Percentiles rank a stretch among this genome's conserved stretches.
Evolutionary conservation across 139 green algal genomes (phyloP).

Genomic region (Volvox africanus): DNA sequence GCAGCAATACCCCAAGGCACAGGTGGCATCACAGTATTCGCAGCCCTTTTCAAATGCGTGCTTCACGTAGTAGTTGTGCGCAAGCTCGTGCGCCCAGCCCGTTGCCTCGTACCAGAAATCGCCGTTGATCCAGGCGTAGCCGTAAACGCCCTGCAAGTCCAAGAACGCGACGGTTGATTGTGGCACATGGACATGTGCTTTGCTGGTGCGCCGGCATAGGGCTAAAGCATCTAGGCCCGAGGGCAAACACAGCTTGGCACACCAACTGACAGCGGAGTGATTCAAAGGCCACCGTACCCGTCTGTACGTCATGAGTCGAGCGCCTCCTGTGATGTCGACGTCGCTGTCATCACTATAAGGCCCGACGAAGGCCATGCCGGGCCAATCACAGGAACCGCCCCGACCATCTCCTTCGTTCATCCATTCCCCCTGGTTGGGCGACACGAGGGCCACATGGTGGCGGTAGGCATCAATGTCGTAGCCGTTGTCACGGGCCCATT

Average conservation of each 20-base stretch:
- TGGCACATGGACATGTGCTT: too few relatives aligned
- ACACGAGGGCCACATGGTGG: slow-evolving; percentile 12
- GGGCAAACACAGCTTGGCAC: too few relatives aligned
- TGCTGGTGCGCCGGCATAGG: too few relatives aligned
- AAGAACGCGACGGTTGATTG: too few relatives aligned
- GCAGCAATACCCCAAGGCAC: slow-evolving; percentile 57
- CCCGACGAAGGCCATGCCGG: background rate
- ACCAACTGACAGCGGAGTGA: too few relatives aligned
- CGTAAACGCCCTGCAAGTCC: background rate
- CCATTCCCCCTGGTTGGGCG: background rate
- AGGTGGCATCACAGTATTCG: slow-evolving; percentile 47
- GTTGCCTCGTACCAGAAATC: slow-evolving; percentile 24
- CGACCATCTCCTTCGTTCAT: background rate
- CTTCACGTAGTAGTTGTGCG: slow-evolving; percentile 59
- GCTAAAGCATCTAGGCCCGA: too few relatives aligned
- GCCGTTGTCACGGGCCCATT: background rate
- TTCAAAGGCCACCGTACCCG: background rate
- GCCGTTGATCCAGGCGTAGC: slow-evolving; percentile 47
- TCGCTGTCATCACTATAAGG: background rate
- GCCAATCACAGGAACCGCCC: background rate
- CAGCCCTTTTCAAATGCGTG: slow-evolving; percentile 11
- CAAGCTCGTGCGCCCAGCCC: slow-evolving; percentile 54
- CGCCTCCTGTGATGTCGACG: background rate
- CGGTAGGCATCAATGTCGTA: background rate
- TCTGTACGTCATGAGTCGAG: background rate